Percentiles rank a stretch among this genome's conserved stretches.
phyloP scores from a whole-genome alignment of 2,329 filamentous ascomycete species.

The Fusarium sp. region DNA sequence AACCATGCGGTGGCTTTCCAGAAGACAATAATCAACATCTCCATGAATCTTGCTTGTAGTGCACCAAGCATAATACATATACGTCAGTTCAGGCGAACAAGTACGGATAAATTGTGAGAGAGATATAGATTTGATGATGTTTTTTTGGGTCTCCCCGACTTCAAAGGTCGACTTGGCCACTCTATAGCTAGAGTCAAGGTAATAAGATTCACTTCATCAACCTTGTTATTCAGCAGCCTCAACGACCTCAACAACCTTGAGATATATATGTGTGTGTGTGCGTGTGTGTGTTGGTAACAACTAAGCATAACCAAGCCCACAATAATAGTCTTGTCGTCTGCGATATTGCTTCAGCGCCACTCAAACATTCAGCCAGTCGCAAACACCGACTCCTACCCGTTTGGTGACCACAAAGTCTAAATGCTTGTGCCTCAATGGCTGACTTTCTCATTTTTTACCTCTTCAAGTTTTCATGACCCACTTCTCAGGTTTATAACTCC shows the following conservation, averaged over 20 bases:
- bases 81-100: constrained; percentile 2
- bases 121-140: not conserved
- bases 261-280: too few relatives aligned
- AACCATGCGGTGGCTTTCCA: too few relatives aligned
- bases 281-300: not conserved
- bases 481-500: constrained; percentile 23
- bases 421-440: constrained; percentile 3
- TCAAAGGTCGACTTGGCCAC: too few relatives aligned
- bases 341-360: not conserved
- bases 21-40: not conserved
- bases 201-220: too few relatives aligned
- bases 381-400: constrained; percentile 1
- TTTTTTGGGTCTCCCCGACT: too few relatives aligned
- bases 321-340: not conserved
- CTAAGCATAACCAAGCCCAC: constrained; percentile 6
- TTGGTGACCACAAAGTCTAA: not conserved
- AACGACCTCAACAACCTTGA: too few relatives aligned
- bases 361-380: not conserved
- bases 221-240: too few relatives aligned
- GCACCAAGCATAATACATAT: not conserved
- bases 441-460: constrained; percentile 13
- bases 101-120: not conserved
- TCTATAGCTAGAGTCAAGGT: too few relatives aligned
- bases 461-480: constrained; percentile 4
- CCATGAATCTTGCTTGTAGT: not conserved